Percentiles rank a stretch among this genome's conserved stretches.
These are phyloP conservation scores for Termitomyces sp. DNA, from an alignment of 768 basidiomycete genomes.

Conservation along the genomic window DNA sequence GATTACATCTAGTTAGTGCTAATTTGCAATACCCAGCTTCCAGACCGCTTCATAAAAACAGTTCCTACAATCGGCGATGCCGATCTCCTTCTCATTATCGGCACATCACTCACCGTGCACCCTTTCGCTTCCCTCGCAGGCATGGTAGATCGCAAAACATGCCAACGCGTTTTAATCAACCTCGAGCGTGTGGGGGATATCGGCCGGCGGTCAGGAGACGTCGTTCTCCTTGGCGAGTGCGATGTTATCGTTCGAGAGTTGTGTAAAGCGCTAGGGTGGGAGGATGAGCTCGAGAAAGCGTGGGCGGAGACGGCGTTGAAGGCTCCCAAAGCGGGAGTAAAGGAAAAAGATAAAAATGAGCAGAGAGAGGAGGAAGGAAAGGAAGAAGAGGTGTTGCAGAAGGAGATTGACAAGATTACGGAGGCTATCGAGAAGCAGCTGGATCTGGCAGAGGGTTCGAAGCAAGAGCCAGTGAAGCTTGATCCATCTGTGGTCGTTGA, in stretches of 20 bases:
- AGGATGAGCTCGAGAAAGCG: constrained; percentile 48
- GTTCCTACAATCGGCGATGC: constrained; percentile 55
- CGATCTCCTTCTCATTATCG: constrained; percentile 87
- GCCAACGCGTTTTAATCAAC: constrained; percentile 88
- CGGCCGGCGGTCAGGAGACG: constrained; percentile 48
- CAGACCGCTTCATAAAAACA: constrained; percentile 58
- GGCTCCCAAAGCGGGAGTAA: constrained; percentile 3
- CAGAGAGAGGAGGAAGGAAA: constrained; percentile 6
- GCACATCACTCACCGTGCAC: constrained; percentile 84
- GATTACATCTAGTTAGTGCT: neutral
- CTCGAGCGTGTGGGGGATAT: constrained; percentile 76
- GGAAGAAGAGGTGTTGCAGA: constrained; percentile 19
- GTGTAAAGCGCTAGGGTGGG: constrained; percentile 73
- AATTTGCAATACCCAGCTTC: constrained; percentile 49
- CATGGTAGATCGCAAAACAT: constrained; percentile 42
- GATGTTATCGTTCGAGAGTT: constrained; percentile 64
- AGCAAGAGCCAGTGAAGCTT: neutral
- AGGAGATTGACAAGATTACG: constrained; percentile 30
- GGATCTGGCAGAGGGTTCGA: constrained; percentile 7
- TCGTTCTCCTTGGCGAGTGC: constrained; percentile 66
- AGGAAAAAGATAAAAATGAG: constrained; percentile 24
- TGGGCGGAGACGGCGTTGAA: constrained; percentile 50
- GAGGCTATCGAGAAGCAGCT: constrained; percentile 29
- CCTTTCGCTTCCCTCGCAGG: constrained; percentile 81
- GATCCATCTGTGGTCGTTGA: neutral